Conservation (phyloP, 805 yeast genomes). For the Monosporozyma yasuniensis region DNA sequence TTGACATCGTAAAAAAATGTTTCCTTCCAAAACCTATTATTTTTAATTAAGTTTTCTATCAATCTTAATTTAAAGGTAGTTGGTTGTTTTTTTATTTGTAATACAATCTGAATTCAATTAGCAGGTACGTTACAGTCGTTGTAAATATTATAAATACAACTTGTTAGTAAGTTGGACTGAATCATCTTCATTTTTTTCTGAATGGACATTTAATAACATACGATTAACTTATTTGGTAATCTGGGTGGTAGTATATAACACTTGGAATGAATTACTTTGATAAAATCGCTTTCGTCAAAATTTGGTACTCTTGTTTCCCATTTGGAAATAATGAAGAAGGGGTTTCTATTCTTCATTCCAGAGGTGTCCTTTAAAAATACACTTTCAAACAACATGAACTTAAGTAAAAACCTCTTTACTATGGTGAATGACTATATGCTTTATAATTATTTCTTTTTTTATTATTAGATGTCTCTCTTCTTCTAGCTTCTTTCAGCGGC, state of each 20-base stretch:
- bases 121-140: not conserved
- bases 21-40: not conserved
- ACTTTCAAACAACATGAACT: not conserved
- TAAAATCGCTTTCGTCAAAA: not conserved
- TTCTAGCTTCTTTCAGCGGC: not conserved
- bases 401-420: not conserved
- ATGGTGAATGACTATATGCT: not conserved
- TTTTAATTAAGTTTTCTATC: not conserved
- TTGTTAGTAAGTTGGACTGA: not conserved
- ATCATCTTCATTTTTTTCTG: not conserved
- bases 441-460: not conserved
- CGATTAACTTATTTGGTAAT: not conserved
- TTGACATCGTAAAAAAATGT: not conserved
- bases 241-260: not conserved
- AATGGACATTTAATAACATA: not conserved
- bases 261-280: not conserved
- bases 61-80: not conserved
- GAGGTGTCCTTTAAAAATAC: not conserved
- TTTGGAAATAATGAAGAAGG: not conserved
- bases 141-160: not conserved
- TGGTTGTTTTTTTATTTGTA: not conserved
- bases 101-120: not conserved
- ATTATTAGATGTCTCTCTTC: not conserved
- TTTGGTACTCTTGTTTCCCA: not conserved
- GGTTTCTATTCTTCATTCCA: not conserved